Evolutionary conservation across 2,329 filamentous ascomycete species (phyloP).

Genomic region (Cladosporium phlei): DNA sequence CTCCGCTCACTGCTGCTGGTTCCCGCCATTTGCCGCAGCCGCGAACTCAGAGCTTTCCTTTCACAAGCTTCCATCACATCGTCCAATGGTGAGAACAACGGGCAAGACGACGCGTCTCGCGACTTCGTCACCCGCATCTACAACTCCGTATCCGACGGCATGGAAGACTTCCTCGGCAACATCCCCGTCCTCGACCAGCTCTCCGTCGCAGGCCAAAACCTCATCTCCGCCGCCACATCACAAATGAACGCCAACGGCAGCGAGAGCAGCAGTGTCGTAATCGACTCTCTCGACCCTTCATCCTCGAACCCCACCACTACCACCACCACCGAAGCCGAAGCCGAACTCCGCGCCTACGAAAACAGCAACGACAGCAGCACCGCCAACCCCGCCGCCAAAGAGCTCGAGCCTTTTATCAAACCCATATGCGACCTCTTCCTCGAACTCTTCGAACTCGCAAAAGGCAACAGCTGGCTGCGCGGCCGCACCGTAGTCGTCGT

Average conservation of each 20-base stretch:
- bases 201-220: constrained; percentile 84
- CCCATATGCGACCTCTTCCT: constrained; percentile 97
- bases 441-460: constrained; percentile 89
- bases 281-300: constrained; percentile 38
- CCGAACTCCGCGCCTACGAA: constrained; percentile 89
- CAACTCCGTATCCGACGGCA: constrained; percentile 93
- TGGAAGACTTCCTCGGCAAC: constrained; percentile 96
- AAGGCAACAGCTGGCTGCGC: constrained; percentile 94
- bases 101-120: constrained; percentile 55
- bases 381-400: too few relatives aligned
- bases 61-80: constrained; percentile 72
- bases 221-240: constrained; percentile 67
- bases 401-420: constrained; percentile 92
- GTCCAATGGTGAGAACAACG: constrained; percentile 55
- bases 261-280: too few relatives aligned
- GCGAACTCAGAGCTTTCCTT: constrained; percentile 85
- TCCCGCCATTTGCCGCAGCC: constrained; percentile 88
- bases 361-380: too few relatives aligned
- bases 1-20: constrained; percentile 67
- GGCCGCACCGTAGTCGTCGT: constrained; percentile 94
- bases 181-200: constrained; percentile 93
- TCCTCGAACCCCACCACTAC: constrained; percentile 44
- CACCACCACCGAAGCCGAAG: constrained; percentile 73
- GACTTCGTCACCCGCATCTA: constrained; percentile 94
- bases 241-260: constrained; percentile 43